These are phyloP conservation scores for Suillus discolor DNA, from an alignment of 768 basidiomycete genomes.

Conservation along the genomic window DNA sequence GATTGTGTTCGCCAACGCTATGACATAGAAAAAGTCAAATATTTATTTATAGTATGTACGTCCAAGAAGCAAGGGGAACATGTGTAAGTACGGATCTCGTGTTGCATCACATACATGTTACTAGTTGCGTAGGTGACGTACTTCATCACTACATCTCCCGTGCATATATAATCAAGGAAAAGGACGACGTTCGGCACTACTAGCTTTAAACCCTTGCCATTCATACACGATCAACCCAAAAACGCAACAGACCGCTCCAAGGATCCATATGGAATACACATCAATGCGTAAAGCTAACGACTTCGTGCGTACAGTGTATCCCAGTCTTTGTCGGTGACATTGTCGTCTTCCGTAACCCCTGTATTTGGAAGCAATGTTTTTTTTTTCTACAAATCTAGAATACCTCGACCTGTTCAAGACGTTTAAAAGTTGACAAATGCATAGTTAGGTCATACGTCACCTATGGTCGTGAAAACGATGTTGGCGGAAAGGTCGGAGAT, in stretches of 20 bases:
- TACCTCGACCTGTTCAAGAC: not conserved
- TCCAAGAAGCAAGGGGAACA: not conserved
- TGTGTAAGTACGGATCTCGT: not conserved
- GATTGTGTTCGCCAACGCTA: not conserved
- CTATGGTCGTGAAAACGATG: not conserved
- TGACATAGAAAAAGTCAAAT: not conserved
- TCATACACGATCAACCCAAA: not conserved
- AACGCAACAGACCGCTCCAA: not conserved
- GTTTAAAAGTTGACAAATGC: not conserved
- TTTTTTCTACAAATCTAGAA: not conserved
- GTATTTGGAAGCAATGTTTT: constrained; percentile 8
- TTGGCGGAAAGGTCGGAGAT: not conserved
- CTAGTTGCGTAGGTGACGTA: not conserved
- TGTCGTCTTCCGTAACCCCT: constrained; percentile 76
- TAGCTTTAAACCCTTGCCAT: not conserved
- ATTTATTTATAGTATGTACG: not conserved
- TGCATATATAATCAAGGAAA: not conserved
- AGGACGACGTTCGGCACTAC: not conserved
- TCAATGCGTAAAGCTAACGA: not conserved
- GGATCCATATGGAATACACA: not conserved
- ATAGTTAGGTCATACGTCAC: not conserved
- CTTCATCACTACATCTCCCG: not conserved
- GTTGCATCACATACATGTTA: not conserved
- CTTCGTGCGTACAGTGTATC: constrained; percentile 63
- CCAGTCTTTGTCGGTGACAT: constrained; percentile 81